phyloP scores from a whole-genome alignment of 208 protist genomes.

The Leishmania martiniquensis region DNA sequence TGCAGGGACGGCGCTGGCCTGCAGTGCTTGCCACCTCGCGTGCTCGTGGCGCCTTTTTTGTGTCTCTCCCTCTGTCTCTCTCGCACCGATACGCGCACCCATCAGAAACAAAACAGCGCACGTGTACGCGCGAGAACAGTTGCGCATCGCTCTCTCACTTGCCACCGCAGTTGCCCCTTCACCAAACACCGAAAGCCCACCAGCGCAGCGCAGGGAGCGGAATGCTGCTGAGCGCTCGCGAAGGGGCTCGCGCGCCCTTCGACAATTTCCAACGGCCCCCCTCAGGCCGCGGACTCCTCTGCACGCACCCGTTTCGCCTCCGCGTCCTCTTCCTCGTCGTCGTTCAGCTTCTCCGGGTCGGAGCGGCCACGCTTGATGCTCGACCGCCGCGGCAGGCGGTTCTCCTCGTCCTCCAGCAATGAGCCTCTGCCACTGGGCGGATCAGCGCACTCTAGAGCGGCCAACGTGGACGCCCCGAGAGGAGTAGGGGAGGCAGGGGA shows the following conservation, averaged over 20 bases:
- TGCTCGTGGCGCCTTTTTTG: neutral
- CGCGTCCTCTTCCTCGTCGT: conserved; percentile 24
- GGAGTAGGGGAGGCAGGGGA: neutral
- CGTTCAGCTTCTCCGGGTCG: conserved; percentile 16
- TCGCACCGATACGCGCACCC: neutral
- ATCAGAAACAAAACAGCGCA: neutral
- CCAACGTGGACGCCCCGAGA: neutral
- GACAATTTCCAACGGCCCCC: neutral
- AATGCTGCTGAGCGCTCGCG: neutral
- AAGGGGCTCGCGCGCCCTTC: neutral
- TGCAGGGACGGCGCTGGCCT: neutral
- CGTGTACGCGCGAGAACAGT: neutral
- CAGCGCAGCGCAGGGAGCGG: neutral
- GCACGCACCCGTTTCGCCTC: conserved; percentile 16
- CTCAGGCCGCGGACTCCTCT: conserved; percentile 16
- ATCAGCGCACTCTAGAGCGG: conserved; percentile 10
- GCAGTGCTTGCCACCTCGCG: neutral
- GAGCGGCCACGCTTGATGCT: conserved; percentile 22
- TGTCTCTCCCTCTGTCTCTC: neutral
- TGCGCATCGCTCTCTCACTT: neutral
- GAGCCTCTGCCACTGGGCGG: conserved; percentile 19
- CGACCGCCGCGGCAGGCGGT: conserved; percentile 23
- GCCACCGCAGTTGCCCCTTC: too few species aligned
- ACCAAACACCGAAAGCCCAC: neutral
- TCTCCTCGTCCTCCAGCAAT: conserved; percentile 33